Evolutionary conservation across 148 eudicot species (phyloP).

Genomic region (Amaranthus hypochondriacus): DNA sequence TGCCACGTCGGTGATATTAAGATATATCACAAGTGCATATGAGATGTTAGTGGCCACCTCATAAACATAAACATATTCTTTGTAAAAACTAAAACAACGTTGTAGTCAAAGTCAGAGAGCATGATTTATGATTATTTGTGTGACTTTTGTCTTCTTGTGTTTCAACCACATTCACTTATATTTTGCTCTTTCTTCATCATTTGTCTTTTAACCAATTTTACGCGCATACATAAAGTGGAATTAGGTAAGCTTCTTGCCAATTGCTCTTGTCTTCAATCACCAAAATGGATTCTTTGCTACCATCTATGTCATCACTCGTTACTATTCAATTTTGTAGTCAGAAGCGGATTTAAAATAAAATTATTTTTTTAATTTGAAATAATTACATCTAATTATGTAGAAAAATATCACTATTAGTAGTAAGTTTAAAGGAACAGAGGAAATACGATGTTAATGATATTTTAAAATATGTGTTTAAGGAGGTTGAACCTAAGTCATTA

Average conservation of each 20-base stretch:
- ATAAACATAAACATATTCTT: too few species aligned
- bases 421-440: too few species aligned
- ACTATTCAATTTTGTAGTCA: too few species aligned
- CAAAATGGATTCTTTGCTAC: conserved; percentile 8
- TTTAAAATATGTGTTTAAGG: too few species aligned
- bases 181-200: neutral
- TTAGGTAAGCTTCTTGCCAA: conserved; percentile 3
- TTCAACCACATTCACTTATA: neutral
- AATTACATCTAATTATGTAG: too few species aligned
- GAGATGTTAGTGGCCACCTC: neutral
- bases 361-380: too few species aligned
- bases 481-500: too few species aligned
- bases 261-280: neutral
- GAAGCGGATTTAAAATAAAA: too few species aligned
- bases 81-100: neutral
- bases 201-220: neutral
- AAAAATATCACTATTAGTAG: too few species aligned
- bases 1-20: neutral
- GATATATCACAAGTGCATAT: neutral
- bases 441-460: too few species aligned
- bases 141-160: neutral
- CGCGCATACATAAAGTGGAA: neutral
- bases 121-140: neutral
- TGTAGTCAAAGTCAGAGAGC: conserved; percentile 14
- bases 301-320: neutral